phyloP scores from a whole-genome alignment of 192 early-diverging fungal genomes.

The Pecoramyces ruminantium region DNA sequence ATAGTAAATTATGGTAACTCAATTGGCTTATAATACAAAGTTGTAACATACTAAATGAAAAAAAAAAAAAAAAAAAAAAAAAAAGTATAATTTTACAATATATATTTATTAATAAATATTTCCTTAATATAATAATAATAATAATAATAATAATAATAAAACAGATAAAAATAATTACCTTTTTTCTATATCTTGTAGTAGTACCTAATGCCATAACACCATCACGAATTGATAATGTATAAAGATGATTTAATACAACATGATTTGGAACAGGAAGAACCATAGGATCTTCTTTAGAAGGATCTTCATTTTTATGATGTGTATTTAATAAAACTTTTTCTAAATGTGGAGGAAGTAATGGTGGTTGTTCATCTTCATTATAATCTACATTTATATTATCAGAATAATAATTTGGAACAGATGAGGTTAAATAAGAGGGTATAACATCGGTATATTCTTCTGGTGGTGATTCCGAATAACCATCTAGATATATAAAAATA shows the following conservation, averaged over 20 bases:
- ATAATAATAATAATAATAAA: too few relatives aligned
- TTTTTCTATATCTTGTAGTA: conserved; percentile 83
- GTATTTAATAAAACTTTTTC: conserved; percentile 79
- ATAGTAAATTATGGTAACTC: background rate
- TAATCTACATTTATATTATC: conserved; percentile 4
- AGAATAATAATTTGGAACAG: background rate
- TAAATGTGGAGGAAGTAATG: conserved; percentile 70
- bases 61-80: too few relatives aligned
- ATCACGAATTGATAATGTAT: conserved; percentile 87
- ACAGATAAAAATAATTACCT: conserved; percentile 38
- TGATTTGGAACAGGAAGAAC: conserved; percentile 78
- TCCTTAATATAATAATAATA: too few relatives aligned
- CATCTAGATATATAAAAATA: background rate
- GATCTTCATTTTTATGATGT: conserved; percentile 15
- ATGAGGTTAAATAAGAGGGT: conserved; percentile 19
- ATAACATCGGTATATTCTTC: conserved; percentile 43
- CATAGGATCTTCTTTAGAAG: conserved; percentile 55
- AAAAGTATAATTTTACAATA: too few relatives aligned
- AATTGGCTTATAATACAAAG: background rate
- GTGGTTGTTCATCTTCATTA: conserved; percentile 46
- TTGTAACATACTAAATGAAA: background rate
- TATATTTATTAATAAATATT: too few relatives aligned
- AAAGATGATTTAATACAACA: conserved; percentile 87
- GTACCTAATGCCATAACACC: conserved; percentile 86
- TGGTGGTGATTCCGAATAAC: conserved; percentile 31